A percentile compares a stretch with the other conserved stretches of the same genome.
Evolutionary conservation across 1,284 basidiomycete species (phyloP).

Genomic region (Neonothopanus nambi): DNA sequence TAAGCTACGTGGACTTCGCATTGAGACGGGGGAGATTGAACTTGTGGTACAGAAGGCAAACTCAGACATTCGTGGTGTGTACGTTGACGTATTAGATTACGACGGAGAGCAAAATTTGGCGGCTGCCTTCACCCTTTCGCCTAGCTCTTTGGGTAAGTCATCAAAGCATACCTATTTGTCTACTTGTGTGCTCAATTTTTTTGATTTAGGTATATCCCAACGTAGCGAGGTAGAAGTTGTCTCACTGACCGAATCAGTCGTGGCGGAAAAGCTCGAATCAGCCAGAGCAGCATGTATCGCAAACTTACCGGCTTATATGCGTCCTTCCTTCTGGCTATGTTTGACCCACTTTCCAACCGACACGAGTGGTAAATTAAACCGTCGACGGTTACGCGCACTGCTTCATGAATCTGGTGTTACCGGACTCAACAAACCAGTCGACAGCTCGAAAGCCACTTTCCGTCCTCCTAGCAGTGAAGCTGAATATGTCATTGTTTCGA

Average conservation of each 20-base stretch:
- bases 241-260: neutral
- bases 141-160: neutral
- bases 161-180: neutral
- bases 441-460: too few species aligned
- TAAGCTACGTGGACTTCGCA: constrained; percentile 14
- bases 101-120: neutral
- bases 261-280: neutral
- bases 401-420: neutral
- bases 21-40: constrained; percentile 16
- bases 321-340: constrained; percentile 3
- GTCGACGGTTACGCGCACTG: neutral
- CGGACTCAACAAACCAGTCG: neutral
- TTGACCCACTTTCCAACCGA: neutral
- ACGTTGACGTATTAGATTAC: neutral
- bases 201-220: neutral
- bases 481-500: neutral
- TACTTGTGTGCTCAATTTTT: neutral
- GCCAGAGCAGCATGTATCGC: neutral
- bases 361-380: neutral
- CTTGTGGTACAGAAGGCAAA: neutral
- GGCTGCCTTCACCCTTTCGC: neutral
- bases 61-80: neutral
- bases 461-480: neutral
- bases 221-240: neutral
- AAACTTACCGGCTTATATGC: constrained; percentile 2